These are phyloP conservation scores for Pichia paraexigua DNA, from an alignment of 805 yeast genomes.

Conservation along the genomic window DNA sequence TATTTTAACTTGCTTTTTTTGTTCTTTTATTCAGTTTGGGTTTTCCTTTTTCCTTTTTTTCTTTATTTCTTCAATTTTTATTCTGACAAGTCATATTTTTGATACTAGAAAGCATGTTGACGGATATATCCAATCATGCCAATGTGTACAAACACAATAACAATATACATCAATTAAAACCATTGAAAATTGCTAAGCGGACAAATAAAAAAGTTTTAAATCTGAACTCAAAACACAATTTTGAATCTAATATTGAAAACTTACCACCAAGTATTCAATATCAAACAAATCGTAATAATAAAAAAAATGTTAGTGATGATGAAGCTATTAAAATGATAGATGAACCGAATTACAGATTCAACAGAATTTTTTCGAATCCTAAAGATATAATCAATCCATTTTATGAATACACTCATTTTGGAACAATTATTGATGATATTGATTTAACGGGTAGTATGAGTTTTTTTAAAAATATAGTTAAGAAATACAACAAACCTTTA, in stretches of 20 bases:
- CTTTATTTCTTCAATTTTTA: background rate
- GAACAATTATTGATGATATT: background rate
- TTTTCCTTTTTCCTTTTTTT: background rate
- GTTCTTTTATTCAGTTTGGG: background rate
- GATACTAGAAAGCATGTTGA: conserved; percentile 7
- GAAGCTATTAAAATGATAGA: conserved; percentile 2
- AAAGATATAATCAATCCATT: conserved; percentile 13
- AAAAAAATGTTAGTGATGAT: background rate
- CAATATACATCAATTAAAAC: background rate
- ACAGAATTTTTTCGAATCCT: conserved; percentile 3
- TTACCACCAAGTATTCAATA: background rate
- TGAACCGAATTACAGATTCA: conserved; percentile 12
- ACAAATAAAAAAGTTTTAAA: background rate
- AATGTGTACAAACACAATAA: background rate
- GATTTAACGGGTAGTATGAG: conserved; percentile 10
- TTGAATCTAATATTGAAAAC: background rate
- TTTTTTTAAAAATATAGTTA: conserved; percentile 10
- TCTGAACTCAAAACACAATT: background rate
- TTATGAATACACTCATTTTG: background rate
- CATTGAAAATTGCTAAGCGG: conserved; percentile 7
- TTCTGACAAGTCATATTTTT: background rate
- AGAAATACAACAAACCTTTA: conserved; percentile 14
- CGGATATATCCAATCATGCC: conserved; percentile 12
- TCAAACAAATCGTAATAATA: background rate
- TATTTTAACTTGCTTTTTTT: no score